Conservation (phyloP, 768 basidiomycete genomes). For the Filobasidium wieringae region DNA sequence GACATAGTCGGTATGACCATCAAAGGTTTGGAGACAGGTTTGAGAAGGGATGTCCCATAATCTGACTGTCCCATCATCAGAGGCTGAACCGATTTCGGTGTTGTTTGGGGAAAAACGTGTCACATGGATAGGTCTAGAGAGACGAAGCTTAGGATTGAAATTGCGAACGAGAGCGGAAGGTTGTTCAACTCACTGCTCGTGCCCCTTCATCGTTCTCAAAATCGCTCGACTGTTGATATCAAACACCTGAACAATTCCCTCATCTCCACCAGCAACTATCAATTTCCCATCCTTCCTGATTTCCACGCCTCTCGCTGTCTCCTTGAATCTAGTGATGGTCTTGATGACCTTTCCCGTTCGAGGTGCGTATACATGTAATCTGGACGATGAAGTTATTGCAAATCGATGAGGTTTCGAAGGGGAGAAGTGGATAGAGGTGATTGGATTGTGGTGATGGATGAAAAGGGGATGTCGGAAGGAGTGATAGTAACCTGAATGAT, state of each 20-base stretch:
- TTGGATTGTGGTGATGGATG: constrained; percentile 90
- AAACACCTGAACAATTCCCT: constrained; percentile 77
- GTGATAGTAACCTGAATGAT: constrained; percentile 33
- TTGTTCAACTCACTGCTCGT: constrained; percentile 55
- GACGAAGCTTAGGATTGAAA: not conserved
- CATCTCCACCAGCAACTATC: constrained; percentile 88
- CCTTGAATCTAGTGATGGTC: constrained; percentile 93
- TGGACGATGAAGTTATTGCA: constrained; percentile 85
- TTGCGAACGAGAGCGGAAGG: not conserved
- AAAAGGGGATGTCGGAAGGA: constrained; percentile 49
- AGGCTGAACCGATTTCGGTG: constrained; percentile 79
- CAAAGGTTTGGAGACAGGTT: constrained; percentile 62
- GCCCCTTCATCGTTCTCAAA: constrained; percentile 77
- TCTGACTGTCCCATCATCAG: constrained; percentile 87
- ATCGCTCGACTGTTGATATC: constrained; percentile 89
- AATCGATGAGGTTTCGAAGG: constrained; percentile 78
- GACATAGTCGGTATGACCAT: constrained; percentile 86
- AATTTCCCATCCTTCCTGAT: constrained; percentile 90
- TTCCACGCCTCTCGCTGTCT: constrained; percentile 76
- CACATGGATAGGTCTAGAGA: constrained; percentile 66
- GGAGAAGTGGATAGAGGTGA: constrained; percentile 88
- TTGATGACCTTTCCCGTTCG: constrained; percentile 93
- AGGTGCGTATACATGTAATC: constrained; percentile 90
- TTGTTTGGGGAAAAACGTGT: constrained; percentile 75
- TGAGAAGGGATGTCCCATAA: constrained; percentile 94